Base-by-base conservation (phyloP, 768 basidiomycete species). In the Sporobolomyces roseus region DNA sequence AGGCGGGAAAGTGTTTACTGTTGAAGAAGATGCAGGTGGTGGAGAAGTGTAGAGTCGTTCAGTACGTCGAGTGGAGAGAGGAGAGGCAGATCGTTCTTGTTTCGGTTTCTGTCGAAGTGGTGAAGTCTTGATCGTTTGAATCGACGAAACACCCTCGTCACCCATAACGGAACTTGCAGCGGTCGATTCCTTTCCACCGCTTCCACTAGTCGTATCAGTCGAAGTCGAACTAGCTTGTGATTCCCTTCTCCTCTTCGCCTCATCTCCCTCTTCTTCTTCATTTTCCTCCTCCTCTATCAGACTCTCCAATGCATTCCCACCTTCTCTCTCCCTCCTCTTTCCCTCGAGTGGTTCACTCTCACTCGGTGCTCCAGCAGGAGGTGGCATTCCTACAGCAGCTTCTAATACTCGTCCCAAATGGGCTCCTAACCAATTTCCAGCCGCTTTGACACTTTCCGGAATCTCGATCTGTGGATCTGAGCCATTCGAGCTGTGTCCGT, bases 401-500 rank as follows among this genome's bases (percentile, higher is more conserved):
- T 69, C 71, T 30, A 69, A 35, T 1, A 69, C 64, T 10, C 65
- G 52, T 8, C 71, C 71, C 25, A 73, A 53, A 29, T 51, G 33
- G 30, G 48, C 46, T 14, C 67, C 65, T 32, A 73, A 35, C 71
- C 71, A 73, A 5, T 38, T 63, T 9, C 64, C 68, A 13, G 71
- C 71, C 0, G 67, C 68, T 21, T 69, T 65, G 7, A 72, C 66
- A 17, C 43, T 50, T 32, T 72, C 71, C 7, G 55, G 61, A 21
- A 66, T 64, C 51, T 66, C 65, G 43, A 66, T 38, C 49, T 56
- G 23, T n/a, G 38, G 56, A 23, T 59, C 56, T 6, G 41, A 36
- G 3, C 64, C 35, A 30, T 25, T 10, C n/a, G 53, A 13, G 33
- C 53, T 23, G 36, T 54, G 19, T 53, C 59, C 13, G 14, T 38